Base-by-base conservation (phyloP, 1,284 basidiomycete genomes). In the Kalmanozyma brasiliensis region DNA sequence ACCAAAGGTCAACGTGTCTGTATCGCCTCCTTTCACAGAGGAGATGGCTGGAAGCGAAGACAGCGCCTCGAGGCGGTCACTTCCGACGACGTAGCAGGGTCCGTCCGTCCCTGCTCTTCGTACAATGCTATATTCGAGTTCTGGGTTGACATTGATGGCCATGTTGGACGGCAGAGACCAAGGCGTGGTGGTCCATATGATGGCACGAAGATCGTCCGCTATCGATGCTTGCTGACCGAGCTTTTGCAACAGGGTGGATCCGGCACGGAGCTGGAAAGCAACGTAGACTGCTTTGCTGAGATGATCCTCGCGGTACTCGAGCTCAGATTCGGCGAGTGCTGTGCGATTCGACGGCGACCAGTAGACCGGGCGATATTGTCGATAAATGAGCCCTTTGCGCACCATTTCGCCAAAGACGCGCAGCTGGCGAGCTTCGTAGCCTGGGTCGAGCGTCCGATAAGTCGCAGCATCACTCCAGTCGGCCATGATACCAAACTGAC, bases 161-260 rank as follows among this genome's bases (percentile, higher is more conserved):
- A 95, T 93, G 79, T 99, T 98, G 1, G 93, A 92, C 1, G 92
- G 92, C 42, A 98, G 84, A 8, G 93, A 97, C 95, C 95, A 99
- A 0, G 96, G 93, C 0, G 95, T 98, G 0, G 96, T 99, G 1
- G 95, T 98, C 96, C 96, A 99, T n/a, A 97, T 90, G 29, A 94
- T 84, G 10, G 95, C 75, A 17, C 87, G 86, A 3, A 90, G 82
- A 16, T 81, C 72, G 36, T 77, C 8, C 29, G 67, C 53, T 14
- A 73, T 32, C 17, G 87, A 84, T 16, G 49, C 52, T 14, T 49
- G 32, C 16, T 33, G 11, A 1, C 43, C 52, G 6, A 57, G 36
- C 37, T 61, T 53, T 13, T 46, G 49, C 29, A 53, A 35, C 26
- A 76, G 41, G 9, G 38, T 4, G 1, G 45, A 43, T 8, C 51